phyloP scores from a whole-genome alignment of 1,284 basidiomycete genomes.

The Moesziomyces sp. region DNA sequence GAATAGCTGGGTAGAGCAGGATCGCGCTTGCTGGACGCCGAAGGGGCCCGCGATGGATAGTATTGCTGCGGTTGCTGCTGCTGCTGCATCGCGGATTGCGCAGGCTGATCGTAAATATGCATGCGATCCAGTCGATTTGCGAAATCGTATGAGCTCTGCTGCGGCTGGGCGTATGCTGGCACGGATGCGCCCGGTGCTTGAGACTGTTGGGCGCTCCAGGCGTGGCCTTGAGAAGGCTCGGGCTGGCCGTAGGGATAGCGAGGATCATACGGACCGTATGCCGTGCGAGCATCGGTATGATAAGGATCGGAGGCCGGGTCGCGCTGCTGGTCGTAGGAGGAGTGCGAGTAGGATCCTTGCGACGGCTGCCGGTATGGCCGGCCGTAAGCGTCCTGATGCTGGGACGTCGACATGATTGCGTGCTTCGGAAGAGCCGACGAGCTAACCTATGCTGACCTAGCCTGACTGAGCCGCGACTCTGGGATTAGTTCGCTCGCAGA shows the following conservation, averaged over 20 bases:
- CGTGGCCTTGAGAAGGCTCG: constrained; percentile 3
- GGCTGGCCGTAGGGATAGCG: constrained; percentile 19
- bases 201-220: not conserved
- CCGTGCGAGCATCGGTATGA: constrained; percentile 11
- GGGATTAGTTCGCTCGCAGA: no score
- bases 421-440: not conserved
- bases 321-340: not conserved
- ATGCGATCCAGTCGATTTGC: not conserved
- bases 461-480: no score
- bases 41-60: no score
- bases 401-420: constrained; percentile 22
- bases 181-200: not conserved
- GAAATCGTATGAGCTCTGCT: not conserved
- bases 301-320: constrained; percentile 17
- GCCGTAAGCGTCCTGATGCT: constrained; percentile 24
- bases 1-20: not conserved
- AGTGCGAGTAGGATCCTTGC: constrained; percentile 12
- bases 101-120: not conserved
- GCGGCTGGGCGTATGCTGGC: not conserved
- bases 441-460: no score
- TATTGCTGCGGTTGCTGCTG: not conserved
- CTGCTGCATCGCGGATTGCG: not conserved
- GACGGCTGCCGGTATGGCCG: constrained; percentile 8
- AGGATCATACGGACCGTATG: constrained; percentile 40
- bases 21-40: not conserved